These are phyloP conservation scores for Echinochloa phyllopogon DNA, from an alignment of 176 grass and related monocot genomes.

Conservation along the genomic window DNA sequence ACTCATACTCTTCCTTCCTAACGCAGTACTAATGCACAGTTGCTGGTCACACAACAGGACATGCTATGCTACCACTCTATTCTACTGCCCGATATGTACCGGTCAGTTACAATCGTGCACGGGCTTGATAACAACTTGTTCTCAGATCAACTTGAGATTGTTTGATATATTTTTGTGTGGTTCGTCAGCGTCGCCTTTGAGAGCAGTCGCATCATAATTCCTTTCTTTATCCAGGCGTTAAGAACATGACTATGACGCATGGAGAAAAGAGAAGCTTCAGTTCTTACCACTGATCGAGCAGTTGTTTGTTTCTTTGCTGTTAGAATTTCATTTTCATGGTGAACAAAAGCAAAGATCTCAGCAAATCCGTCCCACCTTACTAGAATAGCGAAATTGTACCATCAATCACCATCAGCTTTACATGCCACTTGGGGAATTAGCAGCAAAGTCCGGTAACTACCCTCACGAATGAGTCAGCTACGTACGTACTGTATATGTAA, in stretches of 20 bases:
- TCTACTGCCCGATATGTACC: neutral
- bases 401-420: conserved; percentile 53
- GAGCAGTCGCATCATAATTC: neutral
- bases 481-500: neutral
- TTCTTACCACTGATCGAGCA: neutral
- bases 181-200: conserved; percentile 9
- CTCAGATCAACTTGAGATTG: neutral
- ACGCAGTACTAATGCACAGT: neutral
- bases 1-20: neutral
- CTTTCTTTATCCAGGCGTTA: conserved; percentile 40
- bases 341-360: conserved; percentile 33
- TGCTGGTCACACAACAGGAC: neutral
- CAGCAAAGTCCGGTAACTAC: conserved; percentile 15
- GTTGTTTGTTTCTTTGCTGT: neutral
- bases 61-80: neutral
- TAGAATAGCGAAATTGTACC: neutral
- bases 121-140: neutral
- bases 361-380: conserved; percentile 17
- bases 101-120: neutral
- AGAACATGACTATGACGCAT: conserved; percentile 13
- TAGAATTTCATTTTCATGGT: conserved; percentile 33
- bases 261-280: neutral
- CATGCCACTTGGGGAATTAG: neutral
- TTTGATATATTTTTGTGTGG: neutral
- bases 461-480: neutral